Conservation (phyloP, 228 moss, liverwort and hornwort genomes). For the Sphagnum magellanicum region DNA sequence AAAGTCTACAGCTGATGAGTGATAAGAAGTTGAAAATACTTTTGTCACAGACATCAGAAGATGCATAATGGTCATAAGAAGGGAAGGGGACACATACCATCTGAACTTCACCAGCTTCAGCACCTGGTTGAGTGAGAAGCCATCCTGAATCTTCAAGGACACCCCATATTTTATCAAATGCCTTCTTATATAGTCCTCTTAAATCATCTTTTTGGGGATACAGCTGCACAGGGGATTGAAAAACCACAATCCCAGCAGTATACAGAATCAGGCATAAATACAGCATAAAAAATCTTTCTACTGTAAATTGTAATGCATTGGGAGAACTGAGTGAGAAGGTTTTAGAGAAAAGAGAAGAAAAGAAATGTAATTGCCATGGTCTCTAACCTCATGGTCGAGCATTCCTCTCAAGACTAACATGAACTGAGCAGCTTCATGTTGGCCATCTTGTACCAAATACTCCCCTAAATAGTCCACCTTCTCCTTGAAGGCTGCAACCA, state of each 20-base stretch:
- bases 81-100: conserved; percentile 34
- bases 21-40: no score
- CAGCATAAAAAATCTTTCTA: not conserved
- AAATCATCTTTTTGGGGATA: conserved; percentile 64
- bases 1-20: no score
- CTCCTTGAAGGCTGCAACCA: conserved; percentile 62
- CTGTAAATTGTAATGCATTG: not conserved
- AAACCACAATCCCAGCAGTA: not conserved
- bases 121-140: conserved; percentile 72
- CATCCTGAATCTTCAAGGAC: conserved; percentile 97
- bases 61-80: no score
- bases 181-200: conserved; percentile 84
- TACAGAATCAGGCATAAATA: not conserved
- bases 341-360: not conserved
- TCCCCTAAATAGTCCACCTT: conserved; percentile 84
- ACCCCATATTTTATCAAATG: conserved; percentile 69
- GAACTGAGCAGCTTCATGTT: conserved; percentile 80
- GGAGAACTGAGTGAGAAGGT: no score
- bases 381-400: conserved; percentile 73
- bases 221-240: conserved; percentile 25
- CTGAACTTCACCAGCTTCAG: conserved; percentile 39
- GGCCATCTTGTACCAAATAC: conserved; percentile 66
- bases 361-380: not conserved
- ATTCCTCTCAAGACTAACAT: conserved; percentile 86
- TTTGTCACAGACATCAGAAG: not conserved